Evolutionary conservation across 371 early-diverging fungal species (phyloP), one percentile per base, ranked within the genome.

Genomic region (Rhizopus delemar): DNA sequence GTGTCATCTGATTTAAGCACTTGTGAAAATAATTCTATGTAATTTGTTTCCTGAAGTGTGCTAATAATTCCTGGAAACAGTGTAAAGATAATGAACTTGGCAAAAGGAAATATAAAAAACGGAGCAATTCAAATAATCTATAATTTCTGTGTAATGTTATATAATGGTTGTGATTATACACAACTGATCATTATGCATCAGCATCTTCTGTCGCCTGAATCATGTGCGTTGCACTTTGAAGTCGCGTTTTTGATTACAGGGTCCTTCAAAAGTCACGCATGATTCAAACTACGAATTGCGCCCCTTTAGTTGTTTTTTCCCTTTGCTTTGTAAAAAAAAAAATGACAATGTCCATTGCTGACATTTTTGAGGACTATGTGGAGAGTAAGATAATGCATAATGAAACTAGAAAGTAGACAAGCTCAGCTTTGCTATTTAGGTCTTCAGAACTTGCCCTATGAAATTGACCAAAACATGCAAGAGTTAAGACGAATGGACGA

Each of bases 381-480:
- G 80, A 80, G 65, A 80, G 80, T 80, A 75, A 48, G 48, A 28
- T 48, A 67, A 46, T n/a, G 53, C 4, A 22, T 35, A 32, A 16
- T 16, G 31, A 7, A 62, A 35, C 28, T n/a, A 32, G 28, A 4
- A 49, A 22, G 12, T 5, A 28, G 28, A 22, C 39, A 8, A 7
- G 5, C 3, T 41, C n/a, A 41, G 5, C 43, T n/a, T 43, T 43
- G 11, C 28, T 29, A 22, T 45, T 35, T 59, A 80, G 80, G 77
- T 63, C 58, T 80, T 31, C 74, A 75, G 50, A 77, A 75, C 46
- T 60, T 80, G n/a, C 81, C 81, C 12, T 65, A 71, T 45, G 81
- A 80, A 56, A 75, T 80, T 46, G 77, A 80, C 53, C 81, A 80
- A 57, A 77, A 77, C 52, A 80, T 80, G 81, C 77, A 73, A 51